Evolutionary conservation across 1,139 yeast species (phyloP).

Genomic region (Geotrichum carabidarum): DNA sequence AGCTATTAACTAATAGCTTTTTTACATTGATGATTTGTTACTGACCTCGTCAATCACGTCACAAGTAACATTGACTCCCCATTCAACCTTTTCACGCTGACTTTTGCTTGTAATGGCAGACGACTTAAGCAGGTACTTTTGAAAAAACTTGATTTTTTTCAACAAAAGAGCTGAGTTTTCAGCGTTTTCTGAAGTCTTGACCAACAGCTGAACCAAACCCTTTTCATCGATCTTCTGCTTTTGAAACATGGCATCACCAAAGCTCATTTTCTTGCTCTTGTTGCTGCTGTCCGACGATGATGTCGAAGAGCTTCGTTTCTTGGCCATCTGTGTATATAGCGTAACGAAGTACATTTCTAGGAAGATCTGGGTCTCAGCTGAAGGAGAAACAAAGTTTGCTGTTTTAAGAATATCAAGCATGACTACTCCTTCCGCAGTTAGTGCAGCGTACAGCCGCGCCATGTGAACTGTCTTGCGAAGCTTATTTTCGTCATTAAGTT

Average conservation of each 20-base stretch:
- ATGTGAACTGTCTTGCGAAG: conserved; percentile 60
- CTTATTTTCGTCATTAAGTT: conserved; percentile 43
- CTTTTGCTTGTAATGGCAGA: conserved; percentile 39
- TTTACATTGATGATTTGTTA: conserved; percentile 8
- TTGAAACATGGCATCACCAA: conserved; percentile 23
- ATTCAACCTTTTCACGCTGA: conserved; percentile 57
- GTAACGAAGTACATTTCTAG: conserved; percentile 68
- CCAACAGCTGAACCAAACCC: conserved; percentile 49
- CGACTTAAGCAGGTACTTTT: conserved; percentile 43
- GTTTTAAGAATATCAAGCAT: conserved; percentile 69
- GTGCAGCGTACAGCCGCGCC: conserved; percentile 72
- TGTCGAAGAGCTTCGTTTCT: neutral
- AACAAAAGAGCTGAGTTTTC: conserved; percentile 55
- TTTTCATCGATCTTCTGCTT: conserved; percentile 47
- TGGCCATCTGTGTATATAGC: conserved; percentile 34
- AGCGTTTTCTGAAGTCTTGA: conserved; percentile 34
- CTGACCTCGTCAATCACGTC: conserved; percentile 51
- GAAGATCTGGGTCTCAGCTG: conserved; percentile 60
- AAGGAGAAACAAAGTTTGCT: conserved; percentile 69
- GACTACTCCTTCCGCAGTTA: conserved; percentile 67
- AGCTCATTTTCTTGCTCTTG: conserved; percentile 26
- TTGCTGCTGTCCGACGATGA: conserved; percentile 12
- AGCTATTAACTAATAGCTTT: conserved; percentile 1
- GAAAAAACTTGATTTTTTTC: conserved; percentile 70
- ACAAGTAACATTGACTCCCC: conserved; percentile 60